Evolutionary conservation across 2,329 filamentous ascomycete species (phyloP).

Genomic region (Aspergillus terreus): DNA sequence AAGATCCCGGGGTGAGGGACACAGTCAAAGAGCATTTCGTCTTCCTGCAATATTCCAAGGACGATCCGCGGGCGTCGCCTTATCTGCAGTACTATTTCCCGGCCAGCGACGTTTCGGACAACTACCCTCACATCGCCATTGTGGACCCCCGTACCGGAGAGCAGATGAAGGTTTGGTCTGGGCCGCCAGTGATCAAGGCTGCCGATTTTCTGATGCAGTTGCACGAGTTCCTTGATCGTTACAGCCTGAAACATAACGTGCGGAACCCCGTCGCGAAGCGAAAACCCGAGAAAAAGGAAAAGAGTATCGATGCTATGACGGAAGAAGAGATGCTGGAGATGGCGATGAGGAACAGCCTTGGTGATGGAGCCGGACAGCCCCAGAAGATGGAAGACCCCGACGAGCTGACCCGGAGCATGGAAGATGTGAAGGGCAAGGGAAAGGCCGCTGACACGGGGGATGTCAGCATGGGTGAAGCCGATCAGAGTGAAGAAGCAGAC

Average conservation of each 20-base stretch:
- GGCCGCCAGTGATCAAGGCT: conserved; percentile 70
- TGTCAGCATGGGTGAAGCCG: conserved; percentile 34
- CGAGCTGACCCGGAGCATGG: conserved; percentile 68
- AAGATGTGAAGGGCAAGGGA: conserved; percentile 45
- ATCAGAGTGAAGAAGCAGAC: conserved; percentile 31
- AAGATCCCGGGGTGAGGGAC: conserved; percentile 73
- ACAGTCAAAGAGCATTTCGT: conserved; percentile 88
- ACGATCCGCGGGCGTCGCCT: conserved; percentile 70
- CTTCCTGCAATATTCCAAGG: conserved; percentile 90
- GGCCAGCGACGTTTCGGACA: conserved; percentile 73
- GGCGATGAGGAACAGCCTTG: conserved; percentile 84
- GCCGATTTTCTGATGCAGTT: conserved; percentile 85
- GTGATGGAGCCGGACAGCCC: conserved; percentile 44
- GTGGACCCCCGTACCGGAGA: conserved; percentile 94
- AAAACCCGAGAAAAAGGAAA: conserved; percentile 66
- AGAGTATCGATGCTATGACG: conserved; percentile 83
- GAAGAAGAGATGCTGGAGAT: conserved; percentile 97
- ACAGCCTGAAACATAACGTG: conserved; percentile 80
- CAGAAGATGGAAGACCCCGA: conserved; percentile 74
- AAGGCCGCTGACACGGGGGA: conserved; percentile 45
- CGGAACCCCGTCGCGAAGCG: conserved; percentile 88
- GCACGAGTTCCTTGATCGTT: conserved; percentile 94
- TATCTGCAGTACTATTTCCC: conserved; percentile 92
- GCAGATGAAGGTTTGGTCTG: conserved; percentile 94
- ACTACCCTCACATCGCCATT: conserved; percentile 94